Percentiles rank a stretch among this genome's conserved stretches.
Evolutionary conservation across 768 basidiomycete genomes (phyloP).

Genomic region (Phlegmacium glaucopus): DNA sequence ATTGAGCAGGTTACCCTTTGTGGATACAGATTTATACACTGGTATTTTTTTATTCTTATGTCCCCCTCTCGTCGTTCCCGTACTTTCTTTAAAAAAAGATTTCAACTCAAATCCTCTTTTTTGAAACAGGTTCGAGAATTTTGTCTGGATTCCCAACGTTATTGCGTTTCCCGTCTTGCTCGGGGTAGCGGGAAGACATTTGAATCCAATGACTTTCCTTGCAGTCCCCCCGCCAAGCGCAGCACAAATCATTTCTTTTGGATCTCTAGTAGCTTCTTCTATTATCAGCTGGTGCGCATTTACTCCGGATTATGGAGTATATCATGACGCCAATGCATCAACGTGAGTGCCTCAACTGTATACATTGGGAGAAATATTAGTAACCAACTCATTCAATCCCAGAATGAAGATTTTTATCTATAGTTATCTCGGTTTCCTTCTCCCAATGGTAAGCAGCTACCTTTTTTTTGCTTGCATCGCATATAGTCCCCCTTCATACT

Average conservation of each 20-base stretch:
- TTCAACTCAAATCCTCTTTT: too few species aligned
- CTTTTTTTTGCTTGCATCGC: too few species aligned
- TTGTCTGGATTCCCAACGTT: slow-evolving; percentile 64
- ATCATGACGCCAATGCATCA: slow-evolving; percentile 32
- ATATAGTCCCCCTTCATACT: too few species aligned
- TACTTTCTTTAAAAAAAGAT: not conserved
- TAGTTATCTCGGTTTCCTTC: slow-evolving; percentile 60
- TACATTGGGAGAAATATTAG: too few species aligned
- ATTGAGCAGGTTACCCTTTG: slow-evolving; percentile 49
- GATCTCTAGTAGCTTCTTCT: slow-evolving; percentile 35
- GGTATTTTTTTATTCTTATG: slow-evolving; percentile 33
- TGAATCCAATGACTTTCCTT: slow-evolving; percentile 33
- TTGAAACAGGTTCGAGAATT: slow-evolving; percentile 42
- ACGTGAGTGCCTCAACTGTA: too few species aligned
- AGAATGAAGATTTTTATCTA: slow-evolving; percentile 60
- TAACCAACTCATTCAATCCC: too few species aligned
- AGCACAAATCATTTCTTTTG: slow-evolving; percentile 31
- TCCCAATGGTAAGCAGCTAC: slow-evolving; percentile 48
- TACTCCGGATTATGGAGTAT: slow-evolving; percentile 43
- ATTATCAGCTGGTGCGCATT: slow-evolving; percentile 38
- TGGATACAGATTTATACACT: slow-evolving; percentile 58
- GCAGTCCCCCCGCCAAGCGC: slow-evolving; percentile 25
- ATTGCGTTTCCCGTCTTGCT: slow-evolving; percentile 61
- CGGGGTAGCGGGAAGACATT: slow-evolving; percentile 60
- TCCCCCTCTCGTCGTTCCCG: not conserved